Base-by-base conservation (phyloP, 345 rosid species). In the Euclidium syriacum region DNA sequence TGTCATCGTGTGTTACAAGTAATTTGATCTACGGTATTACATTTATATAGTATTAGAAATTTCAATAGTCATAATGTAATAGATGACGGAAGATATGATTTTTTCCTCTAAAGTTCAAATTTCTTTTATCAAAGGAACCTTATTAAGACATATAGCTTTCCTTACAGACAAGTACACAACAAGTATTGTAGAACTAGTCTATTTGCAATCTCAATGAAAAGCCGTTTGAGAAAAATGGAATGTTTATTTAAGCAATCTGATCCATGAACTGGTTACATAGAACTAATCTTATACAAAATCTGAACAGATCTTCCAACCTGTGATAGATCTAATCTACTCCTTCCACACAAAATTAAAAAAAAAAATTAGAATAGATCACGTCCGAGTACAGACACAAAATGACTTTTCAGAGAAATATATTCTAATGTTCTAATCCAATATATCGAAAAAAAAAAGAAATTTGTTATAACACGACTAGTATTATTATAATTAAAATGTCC, bases 271-370 rank as follows among this genome's bases (percentile, higher is more conserved):
- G 35, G 52, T 50, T 51, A 4, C 19, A 44, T 43, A 16, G 74
- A 70, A 55, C 43, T 55, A 62, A 56, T 53, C 68, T 18, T 30
- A 61, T 53, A 35, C 51, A 54, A 62, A 70, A 62, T 62, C 74
- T 62, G 52, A 62, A 54, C 63, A 70, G 74, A 70, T 70, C 74
- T 61, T 70, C 73, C 73, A 70, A 62, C 57, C 58, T 70, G 63
- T 62, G 57, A 46, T 62, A 33, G 52, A 52, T 64, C 69, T 64
- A 52, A 70, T 70, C 58, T 58, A 68, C 49, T 62, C 51, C 51
- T 52, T 35, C 68, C 40, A 33, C 47, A 25, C 8, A 52, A 15
- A 26, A 14, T 14, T 12, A 8, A 11, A 33, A 42, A 40, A 47
- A 49, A 52, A 20, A 60, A 26, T 4, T 26, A 54, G 50, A 44